Percentiles rank a stretch among this genome's conserved stretches.
Conservation (phyloP, 2,329 filamentous ascomycete species). For the Niveomyces coronatus region DNA sequence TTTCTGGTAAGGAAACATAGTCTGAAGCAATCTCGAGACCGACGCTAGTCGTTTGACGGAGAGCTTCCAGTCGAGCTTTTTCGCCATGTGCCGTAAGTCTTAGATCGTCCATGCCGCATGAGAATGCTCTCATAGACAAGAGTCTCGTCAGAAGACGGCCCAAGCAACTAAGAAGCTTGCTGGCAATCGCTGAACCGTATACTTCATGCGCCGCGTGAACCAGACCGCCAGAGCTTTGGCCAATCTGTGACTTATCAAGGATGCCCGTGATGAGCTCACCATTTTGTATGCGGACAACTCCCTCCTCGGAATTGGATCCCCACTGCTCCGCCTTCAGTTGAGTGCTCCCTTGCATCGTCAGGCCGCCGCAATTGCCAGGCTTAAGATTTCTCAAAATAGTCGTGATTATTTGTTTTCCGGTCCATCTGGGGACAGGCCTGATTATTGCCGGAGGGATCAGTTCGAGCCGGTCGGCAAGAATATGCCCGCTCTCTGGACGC, state of each 20-base stretch:
- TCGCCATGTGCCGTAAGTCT: constrained; percentile 76
- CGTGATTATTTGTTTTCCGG: constrained; percentile 90
- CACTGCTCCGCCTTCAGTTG: constrained; percentile 72
- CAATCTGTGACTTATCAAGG: constrained; percentile 91
- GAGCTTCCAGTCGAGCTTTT: constrained; percentile 52
- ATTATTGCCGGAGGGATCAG: constrained; percentile 72
- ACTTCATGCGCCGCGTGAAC: constrained; percentile 90
- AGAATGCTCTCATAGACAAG: constrained; percentile 88
- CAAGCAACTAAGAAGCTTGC: constrained; percentile 78
- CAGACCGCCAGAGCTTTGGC: constrained; percentile 74
- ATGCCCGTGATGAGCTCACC: constrained; percentile 86
- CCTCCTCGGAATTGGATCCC: constrained; percentile 69
- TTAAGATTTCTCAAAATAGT: constrained; percentile 89
- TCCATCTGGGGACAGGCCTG: constrained; percentile 78
- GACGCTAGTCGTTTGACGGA: constrained; percentile 56
- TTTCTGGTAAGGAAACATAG: constrained; percentile 74
- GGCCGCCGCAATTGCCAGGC: constrained; percentile 61
- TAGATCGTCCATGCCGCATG: constrained; percentile 94
- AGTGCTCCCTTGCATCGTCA: constrained; percentile 71
- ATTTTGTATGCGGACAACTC: constrained; percentile 68
- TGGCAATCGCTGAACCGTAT: constrained; percentile 79
- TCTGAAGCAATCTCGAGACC: constrained; percentile 74
- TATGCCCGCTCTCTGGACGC: constrained; percentile 82
- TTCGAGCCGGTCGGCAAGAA: constrained; percentile 69
- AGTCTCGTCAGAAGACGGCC: constrained; percentile 83